A percentile compares a stretch with the other conserved stretches of the same genome.
phyloP scores from a whole-genome alignment of 768 basidiomycete genomes.

The Lactarius pseudohatsudake region DNA sequence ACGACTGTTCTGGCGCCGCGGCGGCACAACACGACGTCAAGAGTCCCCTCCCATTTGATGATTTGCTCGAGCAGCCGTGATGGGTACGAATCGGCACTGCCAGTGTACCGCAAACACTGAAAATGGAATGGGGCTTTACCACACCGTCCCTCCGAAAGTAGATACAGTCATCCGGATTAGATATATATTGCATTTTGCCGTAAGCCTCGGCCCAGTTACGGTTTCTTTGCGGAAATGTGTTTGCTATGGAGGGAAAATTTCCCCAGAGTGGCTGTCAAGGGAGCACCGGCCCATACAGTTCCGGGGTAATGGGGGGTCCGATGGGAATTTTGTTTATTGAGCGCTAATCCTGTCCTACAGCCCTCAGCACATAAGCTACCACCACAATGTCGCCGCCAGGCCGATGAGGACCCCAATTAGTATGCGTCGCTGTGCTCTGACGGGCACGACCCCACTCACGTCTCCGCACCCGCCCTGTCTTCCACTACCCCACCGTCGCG shows the following conservation, averaged over 20 bases:
- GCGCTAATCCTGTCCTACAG: too few species aligned
- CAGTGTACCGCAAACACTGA: neutral
- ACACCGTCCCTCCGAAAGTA: neutral
- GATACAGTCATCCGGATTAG: neutral
- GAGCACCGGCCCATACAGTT: too few species aligned
- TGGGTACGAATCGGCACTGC: neutral
- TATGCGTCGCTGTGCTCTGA: neutral
- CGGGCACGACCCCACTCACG: too few species aligned
- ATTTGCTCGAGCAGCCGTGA: neutral
- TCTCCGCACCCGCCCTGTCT: too few species aligned
- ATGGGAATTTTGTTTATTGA: too few species aligned
- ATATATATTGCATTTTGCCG: neutral
- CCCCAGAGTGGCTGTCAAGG: too few species aligned
- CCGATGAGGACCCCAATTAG: neutral
- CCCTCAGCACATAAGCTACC: too few species aligned
- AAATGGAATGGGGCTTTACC: neutral
- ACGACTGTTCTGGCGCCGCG: neutral
- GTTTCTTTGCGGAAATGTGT: neutral
- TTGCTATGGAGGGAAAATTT: neutral
- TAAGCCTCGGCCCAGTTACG: neutral
- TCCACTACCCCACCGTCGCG: neutral
- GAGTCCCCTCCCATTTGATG: neutral
- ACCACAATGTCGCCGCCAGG: neutral
- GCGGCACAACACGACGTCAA: neutral
- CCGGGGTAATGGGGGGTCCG: too few species aligned